Conservation (phyloP, 352 stramenopile genomes). For the Pythium apleroticum region DNA sequence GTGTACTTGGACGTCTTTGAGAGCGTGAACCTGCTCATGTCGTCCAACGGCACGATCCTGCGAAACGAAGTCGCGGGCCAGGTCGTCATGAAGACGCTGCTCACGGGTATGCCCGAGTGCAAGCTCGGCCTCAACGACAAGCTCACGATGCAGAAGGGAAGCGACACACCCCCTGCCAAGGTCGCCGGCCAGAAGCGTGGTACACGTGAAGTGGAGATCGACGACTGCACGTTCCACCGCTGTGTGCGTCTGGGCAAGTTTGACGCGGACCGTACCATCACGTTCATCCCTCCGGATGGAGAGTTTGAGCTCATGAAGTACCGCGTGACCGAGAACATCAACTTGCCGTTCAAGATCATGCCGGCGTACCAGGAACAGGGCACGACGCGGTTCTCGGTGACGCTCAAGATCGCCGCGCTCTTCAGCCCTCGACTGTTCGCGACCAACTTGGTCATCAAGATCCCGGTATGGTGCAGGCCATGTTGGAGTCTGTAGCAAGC, state of each 20-base stretch:
- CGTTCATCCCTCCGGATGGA: slow-evolving; percentile 97
- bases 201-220: slow-evolving; percentile 89
- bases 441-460: slow-evolving; percentile 97
- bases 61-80: slow-evolving; percentile 95
- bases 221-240: slow-evolving; percentile 98
- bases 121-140: slow-evolving; percentile 99
- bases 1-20: slow-evolving; percentile 98
- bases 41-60: slow-evolving; percentile 91
- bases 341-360: slow-evolving; percentile 98
- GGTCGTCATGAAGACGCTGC: slow-evolving; percentile 97
- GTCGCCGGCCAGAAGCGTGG: slow-evolving; percentile 71
- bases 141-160: slow-evolving; percentile 96
- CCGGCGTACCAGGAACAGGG: slow-evolving; percentile 95
- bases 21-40: slow-evolving; percentile 97
- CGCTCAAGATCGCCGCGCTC: slow-evolving; percentile 89
- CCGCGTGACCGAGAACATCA: slow-evolving; percentile 97
- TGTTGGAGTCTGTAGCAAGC: neutral
- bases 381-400: slow-evolving; percentile 75
- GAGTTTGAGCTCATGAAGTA: slow-evolving; percentile 99
- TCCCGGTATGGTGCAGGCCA: slow-evolving; percentile 74
- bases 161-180: slow-evolving; percentile 42
- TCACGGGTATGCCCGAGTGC: slow-evolving; percentile 98
- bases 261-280: slow-evolving; percentile 96
- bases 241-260: slow-evolving; percentile 98
- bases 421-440: slow-evolving; percentile 97